Conservation (phyloP, 1,284 basidiomycete genomes). For the Coniferiporia sulphurascens region DNA sequence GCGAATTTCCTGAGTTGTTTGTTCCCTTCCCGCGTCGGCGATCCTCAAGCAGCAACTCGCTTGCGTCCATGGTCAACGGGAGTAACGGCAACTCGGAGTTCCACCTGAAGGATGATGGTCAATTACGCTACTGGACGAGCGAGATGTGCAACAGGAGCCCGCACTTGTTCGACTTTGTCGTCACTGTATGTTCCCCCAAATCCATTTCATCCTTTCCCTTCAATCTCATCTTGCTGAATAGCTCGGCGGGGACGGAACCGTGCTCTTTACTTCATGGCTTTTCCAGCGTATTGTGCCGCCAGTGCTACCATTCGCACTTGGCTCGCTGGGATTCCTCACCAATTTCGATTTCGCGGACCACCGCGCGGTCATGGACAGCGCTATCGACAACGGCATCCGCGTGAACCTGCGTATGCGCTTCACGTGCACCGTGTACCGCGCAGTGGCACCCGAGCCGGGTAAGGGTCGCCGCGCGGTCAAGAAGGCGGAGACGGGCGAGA, state of each 20-base stretch:
- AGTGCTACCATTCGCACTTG: slow-evolving; percentile 95
- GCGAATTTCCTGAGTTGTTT: slow-evolving; percentile 88
- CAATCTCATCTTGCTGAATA: slow-evolving; percentile 30
- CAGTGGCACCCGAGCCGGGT: slow-evolving; percentile 67
- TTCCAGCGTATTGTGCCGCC: slow-evolving; percentile 98
- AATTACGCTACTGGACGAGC: slow-evolving; percentile 95
- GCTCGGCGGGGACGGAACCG: slow-evolving; percentile 98
- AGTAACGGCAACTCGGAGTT: slow-evolving; percentile 34
- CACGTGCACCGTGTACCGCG: slow-evolving; percentile 96
- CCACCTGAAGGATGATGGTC: slow-evolving; percentile 63
- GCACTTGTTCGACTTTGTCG: slow-evolving; percentile 96
- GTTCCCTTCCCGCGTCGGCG: slow-evolving; percentile 70
- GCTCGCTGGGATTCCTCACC: slow-evolving; percentile 96
- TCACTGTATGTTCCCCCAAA: slow-evolving; percentile 65
- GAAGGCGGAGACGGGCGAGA: slow-evolving; percentile 88
- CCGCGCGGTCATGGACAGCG: slow-evolving; percentile 83
- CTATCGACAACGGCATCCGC: slow-evolving; percentile 89
- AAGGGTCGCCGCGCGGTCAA: slow-evolving; percentile 81
- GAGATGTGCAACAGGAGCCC: slow-evolving; percentile 93
- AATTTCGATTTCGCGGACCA: slow-evolving; percentile 96
- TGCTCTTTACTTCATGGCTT: slow-evolving; percentile 98
- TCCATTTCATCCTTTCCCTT: slow-evolving; percentile 1
- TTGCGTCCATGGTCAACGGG: slow-evolving; percentile 40
- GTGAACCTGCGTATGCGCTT: slow-evolving; percentile 99
- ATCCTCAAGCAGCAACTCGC: slow-evolving; percentile 60